Evolutionary conservation across 345 rosid species (phyloP), one percentile per base, ranked within the genome.

Genomic region (Psidium friedrichsthalianum): DNA sequence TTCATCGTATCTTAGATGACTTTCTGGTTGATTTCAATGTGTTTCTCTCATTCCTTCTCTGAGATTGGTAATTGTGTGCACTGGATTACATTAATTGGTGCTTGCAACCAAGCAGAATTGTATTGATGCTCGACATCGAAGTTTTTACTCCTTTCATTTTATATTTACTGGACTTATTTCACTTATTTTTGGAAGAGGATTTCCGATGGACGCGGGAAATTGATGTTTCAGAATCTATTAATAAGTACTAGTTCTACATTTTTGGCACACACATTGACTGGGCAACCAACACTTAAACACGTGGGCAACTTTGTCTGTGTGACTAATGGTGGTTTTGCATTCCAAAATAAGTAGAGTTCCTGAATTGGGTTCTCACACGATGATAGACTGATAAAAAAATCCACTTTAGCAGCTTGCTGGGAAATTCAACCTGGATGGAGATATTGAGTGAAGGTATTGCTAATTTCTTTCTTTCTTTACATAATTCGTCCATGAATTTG

Each of bases 381-480:
- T 61, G 51, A 86, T 51, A 36, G 52, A 57, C 84, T 86, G 58
- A 86, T 32, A 12, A 59, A 83, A 56, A 84, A 85, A 76, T 89
- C 89, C 58, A 86, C 83, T 92, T 44, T 84, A 59, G 89, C 96
- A 95, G 95, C 89, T 91, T 83, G 90, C 89, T 1, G 95, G 91
- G 86, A 97, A 92, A 90, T 97, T 92, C 95, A 90, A 82, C 74
- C 93, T 97, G 85, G 98, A 93, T 85, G 98, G 98, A 82, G 90
- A 94, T 90, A 88, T 91, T 27, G 97, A 97, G 85, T 88, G 93
- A 93, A 94, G 99, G 99, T 97, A 87, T 55, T 51, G 57, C 36
- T 85, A 29, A 32, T 80, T 27, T 84, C 40, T 59, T 82, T 58
- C 82, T 61, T 81, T 44, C 47, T 27, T 87, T 6, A 76, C 69